Base-by-base conservation (phyloP, 257 asterid species). In the Solanum pennellii region DNA sequence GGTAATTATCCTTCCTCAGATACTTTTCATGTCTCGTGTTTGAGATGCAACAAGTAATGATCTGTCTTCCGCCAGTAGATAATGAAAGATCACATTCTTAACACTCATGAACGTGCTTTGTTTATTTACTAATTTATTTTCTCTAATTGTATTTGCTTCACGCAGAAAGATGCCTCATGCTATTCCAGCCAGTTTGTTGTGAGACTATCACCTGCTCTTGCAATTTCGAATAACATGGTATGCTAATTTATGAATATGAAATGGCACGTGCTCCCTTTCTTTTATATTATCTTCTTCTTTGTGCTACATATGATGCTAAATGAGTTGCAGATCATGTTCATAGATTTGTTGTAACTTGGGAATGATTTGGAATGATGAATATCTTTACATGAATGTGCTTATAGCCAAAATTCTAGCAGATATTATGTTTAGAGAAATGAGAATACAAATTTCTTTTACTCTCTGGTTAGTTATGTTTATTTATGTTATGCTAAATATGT, bases 171-270 rank as follows among this genome's bases (percentile, higher is more conserved):
- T 86, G 91, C 91, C 88, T 89, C 92, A 12, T 89, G 90, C 86
- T 85, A 88, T 84, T 93, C 89, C 92, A 91, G 88, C 87, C 98
- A 94, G 93, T 97, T 95, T 89, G 88, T 88, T 72, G 94, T 94
- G 82, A 93, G 97, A 92, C 92, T 97, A 83, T 95, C 99, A 87
- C 92, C 98, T 84, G 87, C 90, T 82, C 69, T 95, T 86, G 91
- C 95, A 21, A 89, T 97, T 89, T 92, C 97, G 47, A 94, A 91
- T 87, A 93, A 94, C 94, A 95, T 94, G 98, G 99, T 96, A 92
- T 73, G 91, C 42, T 87, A 84, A 65, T 80, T 84, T 37, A 72
- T 71, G 68, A 85, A 69, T 42, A 45, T 49, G 21, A 79, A 47
- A 15, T 45, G 47, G 66, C 84, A 45, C 42, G 5, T 45, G 66